Evolutionary conservation across 1,284 basidiomycete species (phyloP).

Genomic region (Volvariella surrecta): DNA sequence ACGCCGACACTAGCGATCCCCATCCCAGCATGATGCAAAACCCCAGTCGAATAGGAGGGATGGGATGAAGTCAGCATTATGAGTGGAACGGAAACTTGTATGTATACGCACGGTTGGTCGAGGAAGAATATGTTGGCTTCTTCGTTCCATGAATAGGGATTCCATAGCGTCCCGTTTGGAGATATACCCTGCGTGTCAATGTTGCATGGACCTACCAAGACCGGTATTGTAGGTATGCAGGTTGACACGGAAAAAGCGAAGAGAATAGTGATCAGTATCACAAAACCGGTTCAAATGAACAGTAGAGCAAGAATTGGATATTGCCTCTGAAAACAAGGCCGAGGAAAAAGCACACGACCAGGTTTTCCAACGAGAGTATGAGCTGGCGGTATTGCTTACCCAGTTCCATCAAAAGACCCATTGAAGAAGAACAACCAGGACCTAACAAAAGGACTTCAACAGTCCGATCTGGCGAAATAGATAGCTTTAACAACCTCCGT

Average conservation of each 20-base stretch:
- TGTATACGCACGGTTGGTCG: conserved; percentile 55
- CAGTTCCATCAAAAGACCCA: conserved; percentile 62
- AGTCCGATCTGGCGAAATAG: background rate
- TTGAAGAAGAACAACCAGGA: conserved; percentile 55
- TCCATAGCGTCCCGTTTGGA: conserved; percentile 45
- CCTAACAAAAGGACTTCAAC: conserved; percentile 23
- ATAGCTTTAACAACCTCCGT: conserved; percentile 38
- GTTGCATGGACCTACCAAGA: conserved; percentile 40
- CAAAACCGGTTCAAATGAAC: no score
- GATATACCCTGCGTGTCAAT: conserved; percentile 43
- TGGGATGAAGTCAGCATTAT: no score
- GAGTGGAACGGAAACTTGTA: no score
- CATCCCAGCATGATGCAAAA: conserved; percentile 17
- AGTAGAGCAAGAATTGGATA: no score
- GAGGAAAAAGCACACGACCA: no score
- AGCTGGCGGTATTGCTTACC: conserved; percentile 25
- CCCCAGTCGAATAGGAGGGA: no score
- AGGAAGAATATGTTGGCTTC: conserved; percentile 67
- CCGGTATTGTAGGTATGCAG: no score
- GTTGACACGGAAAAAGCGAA: no score
- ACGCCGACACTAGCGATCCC: conserved; percentile 33
- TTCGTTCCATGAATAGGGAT: conserved; percentile 63
- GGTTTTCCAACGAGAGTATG: background rate
- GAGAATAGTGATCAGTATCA: no score
- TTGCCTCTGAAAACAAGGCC: no score